Base-by-base conservation (phyloP, 2,329 filamentous ascomycete genomes). In the Pestalotiopsis sp. region DNA sequence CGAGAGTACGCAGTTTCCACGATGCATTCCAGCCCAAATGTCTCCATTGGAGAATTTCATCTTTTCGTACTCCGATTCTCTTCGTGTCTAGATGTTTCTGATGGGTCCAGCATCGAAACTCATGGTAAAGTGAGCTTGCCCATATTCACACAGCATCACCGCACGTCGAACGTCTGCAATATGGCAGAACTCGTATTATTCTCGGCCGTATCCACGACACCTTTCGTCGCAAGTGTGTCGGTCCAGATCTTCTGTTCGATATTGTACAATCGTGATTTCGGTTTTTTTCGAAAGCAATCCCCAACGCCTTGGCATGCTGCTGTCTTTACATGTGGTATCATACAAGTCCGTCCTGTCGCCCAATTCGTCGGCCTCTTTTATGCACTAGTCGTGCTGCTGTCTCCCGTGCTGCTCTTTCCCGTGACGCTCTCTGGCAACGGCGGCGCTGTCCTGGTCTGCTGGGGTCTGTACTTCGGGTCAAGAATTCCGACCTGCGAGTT, bases 401-500 rank as follows among this genome's bases (percentile, higher is more conserved):
- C 66, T 11, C 68, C 58, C 3, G 68, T 11, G 25, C 13, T 64
- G 25, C 64, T 64, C 60, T 67, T 66, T 11, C 68, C 58, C 3
- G 68, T 11, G 25, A 72, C 52, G 17, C 74, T 70, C 7, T 57
- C 41, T 2, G 77, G 77, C 66, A 79, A 57, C 14, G 70, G 64
- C 0, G 73, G 77, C 11, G 77, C 70, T 23, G 70, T 74, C 14
- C 74, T 72, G 31, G 78, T 75, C 31, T 75, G 67, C 39, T 70
- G 75, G 36, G 77, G 75, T 64, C 77, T 75, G 67, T 77, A 77
- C 63, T 83, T 82, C 3, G 81, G 80, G 64, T 80, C 74, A 67
- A 82, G 73, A 38, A 83, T 80, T 1, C 80, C 80, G 63, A 82
- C 73, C 77, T 79, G 25, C 59, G 39, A 49, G 38, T 38, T 45